Conservation (phyloP, 345 rosid species). For the Melastoma malabathricum region DNA sequence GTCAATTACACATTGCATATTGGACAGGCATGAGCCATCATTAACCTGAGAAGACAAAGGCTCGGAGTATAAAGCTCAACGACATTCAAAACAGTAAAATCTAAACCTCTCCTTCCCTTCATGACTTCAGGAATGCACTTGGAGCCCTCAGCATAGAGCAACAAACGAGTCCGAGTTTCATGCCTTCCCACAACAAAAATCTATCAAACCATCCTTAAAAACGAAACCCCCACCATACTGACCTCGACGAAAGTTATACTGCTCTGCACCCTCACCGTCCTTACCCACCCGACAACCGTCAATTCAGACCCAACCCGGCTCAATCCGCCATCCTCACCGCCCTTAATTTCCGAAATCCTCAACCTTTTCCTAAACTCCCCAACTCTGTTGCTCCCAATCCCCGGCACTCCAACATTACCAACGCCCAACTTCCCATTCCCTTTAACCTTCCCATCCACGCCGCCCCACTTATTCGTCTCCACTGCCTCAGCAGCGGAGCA, state of each 20-base stretch:
- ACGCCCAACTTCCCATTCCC: no score
- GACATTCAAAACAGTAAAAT: no score
- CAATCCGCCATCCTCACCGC: slow-evolving; percentile 55
- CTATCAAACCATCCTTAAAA: background rate
- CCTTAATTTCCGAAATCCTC: slow-evolving; percentile 70
- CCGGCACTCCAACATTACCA: no score
- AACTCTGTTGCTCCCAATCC: slow-evolving; percentile 15
- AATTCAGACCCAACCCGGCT: slow-evolving; percentile 24
- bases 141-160: no score
- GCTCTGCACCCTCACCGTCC: slow-evolving; percentile 81
- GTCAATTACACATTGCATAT: slow-evolving; percentile 88
- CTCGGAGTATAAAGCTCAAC: no score
- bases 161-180: no score
- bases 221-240: background rate
- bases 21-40: slow-evolving; percentile 90
- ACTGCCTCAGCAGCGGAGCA: slow-evolving; percentile 19
- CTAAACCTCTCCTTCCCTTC: no score
- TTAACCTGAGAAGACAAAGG: slow-evolving; percentile 34
- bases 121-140: background rate
- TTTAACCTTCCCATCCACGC: slow-evolving; percentile 3
- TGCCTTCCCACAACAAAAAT: background rate
- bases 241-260: slow-evolving; percentile 83
- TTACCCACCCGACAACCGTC: slow-evolving; percentile 77
- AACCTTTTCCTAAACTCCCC: slow-evolving; percentile 60
- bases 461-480: slow-evolving; percentile 18